phyloP scores from a whole-genome alignment of 2,329 filamentous ascomycete genomes.

The Orbilia javanica region DNA sequence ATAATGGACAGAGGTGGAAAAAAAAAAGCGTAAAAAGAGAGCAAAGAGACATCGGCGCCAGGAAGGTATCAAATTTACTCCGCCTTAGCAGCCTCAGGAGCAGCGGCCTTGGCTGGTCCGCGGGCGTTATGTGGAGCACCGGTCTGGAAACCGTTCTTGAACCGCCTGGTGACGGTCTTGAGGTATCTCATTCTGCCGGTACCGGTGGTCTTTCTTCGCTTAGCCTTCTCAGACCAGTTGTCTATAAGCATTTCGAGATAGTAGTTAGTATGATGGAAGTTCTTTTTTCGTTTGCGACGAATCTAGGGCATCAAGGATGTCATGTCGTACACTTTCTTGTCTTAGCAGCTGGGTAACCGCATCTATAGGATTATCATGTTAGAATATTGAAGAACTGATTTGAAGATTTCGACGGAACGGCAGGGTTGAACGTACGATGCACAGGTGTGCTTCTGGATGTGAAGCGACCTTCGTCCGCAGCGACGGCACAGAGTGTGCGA shows the following conservation, averaged over 20 bases:
- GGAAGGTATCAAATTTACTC: constrained; percentile 58
- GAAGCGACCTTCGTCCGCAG: constrained; percentile 96
- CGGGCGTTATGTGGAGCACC: constrained; percentile 87
- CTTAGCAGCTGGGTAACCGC: constrained; percentile 98
- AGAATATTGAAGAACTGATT: background rate
- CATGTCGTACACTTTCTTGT: constrained; percentile 92
- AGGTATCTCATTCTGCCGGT: constrained; percentile 96
- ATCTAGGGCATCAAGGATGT: background rate
- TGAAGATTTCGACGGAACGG: background rate
- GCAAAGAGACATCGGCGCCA: constrained; percentile 13
- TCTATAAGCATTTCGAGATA: constrained; percentile 69
- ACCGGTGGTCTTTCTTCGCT: constrained; percentile 99
- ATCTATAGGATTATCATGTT: constrained; percentile 68
- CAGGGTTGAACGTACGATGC: constrained; percentile 68
- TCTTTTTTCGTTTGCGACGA: background rate
- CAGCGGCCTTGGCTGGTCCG: constrained; percentile 69
- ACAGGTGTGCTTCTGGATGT: constrained; percentile 99
- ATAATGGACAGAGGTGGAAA: constrained; percentile 22
- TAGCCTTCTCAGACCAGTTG: constrained; percentile 99
- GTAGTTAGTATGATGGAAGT: constrained; percentile 48
- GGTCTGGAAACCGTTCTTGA: constrained; percentile 97
- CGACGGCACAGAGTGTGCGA: constrained; percentile 98
- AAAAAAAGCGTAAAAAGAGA: constrained; percentile 14
- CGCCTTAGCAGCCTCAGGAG: constrained; percentile 56
- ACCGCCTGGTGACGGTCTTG: constrained; percentile 89